Base-by-base conservation (phyloP, 345 rosid genomes). In the Hevea brasiliensis region DNA sequence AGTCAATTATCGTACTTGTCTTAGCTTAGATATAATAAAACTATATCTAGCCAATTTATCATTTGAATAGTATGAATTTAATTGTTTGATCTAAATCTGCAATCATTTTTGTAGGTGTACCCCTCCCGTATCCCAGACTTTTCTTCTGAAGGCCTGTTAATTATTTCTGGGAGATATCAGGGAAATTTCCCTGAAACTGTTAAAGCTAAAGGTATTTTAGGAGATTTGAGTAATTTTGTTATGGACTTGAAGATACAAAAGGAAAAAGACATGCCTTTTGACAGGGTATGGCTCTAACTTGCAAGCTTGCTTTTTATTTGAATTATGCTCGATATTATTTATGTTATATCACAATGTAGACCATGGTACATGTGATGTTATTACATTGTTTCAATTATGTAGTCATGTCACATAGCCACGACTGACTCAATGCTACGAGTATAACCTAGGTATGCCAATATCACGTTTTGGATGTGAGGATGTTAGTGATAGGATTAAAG, bases 81-180 rank as follows among this genome's bases (percentile, higher is more conserved):
- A 42, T 14, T 32, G 12, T 69, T 60, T 48, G 15, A 7, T 41
- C 5, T 41, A 5, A 70, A 45, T 41, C 17, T 75, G 11, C 61
- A 47, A 76, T 60, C 71, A 67, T 61, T 63, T 72, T 78, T 53
- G 62, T 77, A 92, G 97, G 76, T 84, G 65, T 85, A 82, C 76
- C 96, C 94, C 65, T 83, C 84, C 24, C 59, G 48, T 58, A 77
- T 89, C 70, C 88, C 94, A 48, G 96, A 92, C 80, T 86, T 90
- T 72, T 86, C 97, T 57, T 86, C 87, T 41, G 81, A 80, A 72
- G 75, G 79, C 53, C 90, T 89, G 40, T 76, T 86, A 83, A 80
- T 74, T 50, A 40, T 92, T 53, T 84, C 77, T 76, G 97, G 97
- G 68, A 85, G 97, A 84, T 90, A 85, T 75, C 67, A 71, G 13